Evolutionary conservation across 768 basidiomycete species (phyloP), one percentile per base, ranked within the genome.

Genomic region (Kwoniella pini): DNA sequence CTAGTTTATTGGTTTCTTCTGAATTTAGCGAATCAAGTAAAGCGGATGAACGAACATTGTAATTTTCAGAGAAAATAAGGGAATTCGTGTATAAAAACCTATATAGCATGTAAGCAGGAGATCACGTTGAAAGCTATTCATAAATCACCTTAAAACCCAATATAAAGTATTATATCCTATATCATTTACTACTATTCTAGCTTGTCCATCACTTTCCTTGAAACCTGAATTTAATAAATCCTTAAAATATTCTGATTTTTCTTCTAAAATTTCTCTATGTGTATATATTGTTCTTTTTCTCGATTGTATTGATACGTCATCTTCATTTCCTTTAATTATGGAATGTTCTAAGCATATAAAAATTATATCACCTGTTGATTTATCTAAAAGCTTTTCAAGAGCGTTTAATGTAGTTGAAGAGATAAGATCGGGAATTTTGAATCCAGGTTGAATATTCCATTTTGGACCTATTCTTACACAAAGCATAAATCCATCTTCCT

Each of bases 81-180:
- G 42, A 56, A 6, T 50, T 42, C 46, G 57, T 52, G 36, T 50
- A 51, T 26, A 58, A 27, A 33, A 22, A 58, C 19, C 48, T 50
- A 24, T n/a, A 12, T 26, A 11, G n/a, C 7, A 40, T 2, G 26
- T 5, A 22, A 46, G 44, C 13, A 27, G 12, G 24, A 46, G 49
- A 31, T 51, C 9, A 36, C 33, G n/a, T n/a, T 17, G 46, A 17
- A 49, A 40, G 51, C 21, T 13, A 24, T n/a, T n/a, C n/a, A n/a
- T n/a, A 7, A 66, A 58, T 76, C 83, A 89, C 72, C 88, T 88
- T 33, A 90, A 78, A 26, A 89, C 74, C 88, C 88, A 90, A 71
- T 88, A 89, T 3, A 89, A 82, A 0, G 88, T 89, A 58, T 85
- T 83, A 63, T 87, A 90, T 60, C 88, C 87, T 6, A 87, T 87